These are phyloP conservation scores for Cardiospermum halicacabum DNA, from an alignment of 345 rosid species.

Conservation along the genomic window DNA sequence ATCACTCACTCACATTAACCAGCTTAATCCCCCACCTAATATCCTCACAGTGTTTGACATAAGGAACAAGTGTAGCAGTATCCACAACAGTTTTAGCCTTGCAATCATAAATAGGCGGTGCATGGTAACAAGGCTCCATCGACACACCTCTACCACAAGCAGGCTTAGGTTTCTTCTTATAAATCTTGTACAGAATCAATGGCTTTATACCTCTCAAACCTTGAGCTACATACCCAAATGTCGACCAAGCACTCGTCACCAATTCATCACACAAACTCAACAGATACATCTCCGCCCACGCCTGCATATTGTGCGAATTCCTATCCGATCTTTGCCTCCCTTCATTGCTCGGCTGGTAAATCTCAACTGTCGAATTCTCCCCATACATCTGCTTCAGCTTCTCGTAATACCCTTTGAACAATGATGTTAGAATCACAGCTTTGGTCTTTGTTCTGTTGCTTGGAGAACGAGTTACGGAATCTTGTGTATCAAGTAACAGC, in stretches of 20 bases:
- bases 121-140: conserved; percentile 10
- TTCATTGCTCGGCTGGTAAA: conserved; percentile 14
- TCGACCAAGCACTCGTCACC: conserved; percentile 11
- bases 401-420: conserved; percentile 8
- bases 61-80: not conserved
- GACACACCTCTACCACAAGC: conserved; percentile 4
- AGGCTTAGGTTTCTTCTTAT: not conserved
- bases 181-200: conserved; percentile 12
- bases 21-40: conserved; percentile 1
- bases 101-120: conserved; percentile 11
- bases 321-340: not conserved
- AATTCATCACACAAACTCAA: conserved; percentile 10
- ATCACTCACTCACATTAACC: not conserved
- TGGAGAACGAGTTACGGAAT: not conserved
- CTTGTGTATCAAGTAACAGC: conserved; percentile 1
- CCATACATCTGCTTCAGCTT: conserved; percentile 5
- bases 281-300: conserved; percentile 12
- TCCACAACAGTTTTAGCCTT: conserved; percentile 5
- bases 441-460: conserved; percentile 1
- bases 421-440: conserved; percentile 11
- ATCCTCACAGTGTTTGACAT: conserved; percentile 10
- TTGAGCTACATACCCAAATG: conserved; percentile 12
- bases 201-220: conserved; percentile 11
- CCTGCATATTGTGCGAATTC: conserved; percentile 11
- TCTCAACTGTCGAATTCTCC: not conserved